Evolutionary conservation across 2,329 filamentous ascomycete genomes (phyloP).

Genomic region (Cladophialophora carrionii): DNA sequence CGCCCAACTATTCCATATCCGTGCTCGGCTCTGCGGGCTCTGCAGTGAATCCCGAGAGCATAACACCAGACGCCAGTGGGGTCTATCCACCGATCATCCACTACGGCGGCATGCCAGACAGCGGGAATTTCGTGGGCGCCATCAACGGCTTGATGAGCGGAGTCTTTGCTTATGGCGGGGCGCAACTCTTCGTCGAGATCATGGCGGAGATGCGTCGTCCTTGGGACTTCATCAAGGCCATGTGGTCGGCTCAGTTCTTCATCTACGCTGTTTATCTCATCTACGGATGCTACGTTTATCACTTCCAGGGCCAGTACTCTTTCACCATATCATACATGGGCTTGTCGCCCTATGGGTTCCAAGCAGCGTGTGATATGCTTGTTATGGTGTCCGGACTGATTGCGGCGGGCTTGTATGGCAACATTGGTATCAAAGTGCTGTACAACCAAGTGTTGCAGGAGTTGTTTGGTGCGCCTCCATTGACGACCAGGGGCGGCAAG

Average conservation of each 20-base stretch:
- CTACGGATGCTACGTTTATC: constrained; percentile 39
- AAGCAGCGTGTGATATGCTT: constrained; percentile 42
- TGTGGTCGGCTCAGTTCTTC: constrained; percentile 35
- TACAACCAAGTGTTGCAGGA: constrained; percentile 53
- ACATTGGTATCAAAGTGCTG: constrained; percentile 49
- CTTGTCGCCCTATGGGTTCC: constrained; percentile 43
- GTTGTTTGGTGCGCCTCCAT: constrained; percentile 47
- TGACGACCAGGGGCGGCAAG: constrained; percentile 48
- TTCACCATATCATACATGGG: constrained; percentile 36
- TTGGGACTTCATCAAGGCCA: constrained; percentile 35
- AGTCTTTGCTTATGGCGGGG: constrained; percentile 42
- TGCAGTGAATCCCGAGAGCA: constrained; percentile 36
- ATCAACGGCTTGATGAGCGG: constrained; percentile 41
- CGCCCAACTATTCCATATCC: constrained; percentile 40
- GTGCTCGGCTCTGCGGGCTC: constrained; percentile 40
- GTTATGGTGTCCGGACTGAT: constrained; percentile 43
- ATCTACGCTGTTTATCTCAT: constrained; percentile 35
- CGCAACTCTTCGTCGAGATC: constrained; percentile 41
- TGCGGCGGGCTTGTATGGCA: constrained; percentile 47
- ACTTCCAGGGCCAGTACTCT: constrained; percentile 36
- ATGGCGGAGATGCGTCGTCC: constrained; percentile 42
- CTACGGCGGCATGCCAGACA: constrained; percentile 35
- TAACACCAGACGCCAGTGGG: constrained; percentile 37
- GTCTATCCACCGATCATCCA: constrained; percentile 37
- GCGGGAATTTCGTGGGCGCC: constrained; percentile 33